phyloP scores from a whole-genome alignment of 2,329 filamentous ascomycete species.

The Fusarium brachygibbosum region DNA sequence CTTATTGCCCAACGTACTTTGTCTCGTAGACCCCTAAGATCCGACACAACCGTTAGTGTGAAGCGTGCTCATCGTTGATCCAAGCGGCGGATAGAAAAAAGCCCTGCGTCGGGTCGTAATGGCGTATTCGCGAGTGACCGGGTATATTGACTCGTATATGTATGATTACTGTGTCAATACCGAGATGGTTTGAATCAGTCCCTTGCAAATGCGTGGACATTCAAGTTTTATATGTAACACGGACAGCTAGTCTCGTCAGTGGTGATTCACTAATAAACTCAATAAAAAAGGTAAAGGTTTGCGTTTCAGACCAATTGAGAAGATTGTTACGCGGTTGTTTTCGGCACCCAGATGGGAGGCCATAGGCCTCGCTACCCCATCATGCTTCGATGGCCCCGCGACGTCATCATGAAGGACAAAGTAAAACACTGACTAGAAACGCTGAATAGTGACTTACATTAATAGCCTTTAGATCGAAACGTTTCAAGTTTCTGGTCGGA shows the following conservation, averaged over 20 bases:
- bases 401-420: slow-evolving; percentile 61
- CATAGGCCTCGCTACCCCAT: slow-evolving; percentile 38
- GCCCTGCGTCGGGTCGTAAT: slow-evolving; percentile 3
- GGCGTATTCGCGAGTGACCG: slow-evolving; percentile 5
- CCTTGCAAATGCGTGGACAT: not conserved
- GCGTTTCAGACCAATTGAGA: slow-evolving; percentile 72
- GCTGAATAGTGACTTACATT: slow-evolving; percentile 31
- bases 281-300: slow-evolving; percentile 44
- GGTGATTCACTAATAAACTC: slow-evolving; percentile 41
- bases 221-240: slow-evolving; percentile 5
- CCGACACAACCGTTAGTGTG: not conserved
- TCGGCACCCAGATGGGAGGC: slow-evolving; percentile 63
- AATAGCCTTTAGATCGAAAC: slow-evolving; percentile 4
- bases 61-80: slow-evolving; percentile 8
- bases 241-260: slow-evolving; percentile 13
- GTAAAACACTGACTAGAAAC: slow-evolving; percentile 5
- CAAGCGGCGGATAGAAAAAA: slow-evolving; percentile 2
- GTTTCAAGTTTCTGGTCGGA: slow-evolving; percentile 64
- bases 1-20: slow-evolving; percentile 7
- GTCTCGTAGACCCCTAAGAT: slow-evolving; percentile 5
- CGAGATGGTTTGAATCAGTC: slow-evolving; percentile 15
- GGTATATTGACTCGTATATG: slow-evolving; percentile 15
- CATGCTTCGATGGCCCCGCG: slow-evolving; percentile 65
- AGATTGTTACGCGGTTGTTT: slow-evolving; percentile 75
- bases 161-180: slow-evolving; percentile 3